Evolutionary conservation across 805 yeast species (phyloP).

Genomic region (Priceomyces castillae): DNA sequence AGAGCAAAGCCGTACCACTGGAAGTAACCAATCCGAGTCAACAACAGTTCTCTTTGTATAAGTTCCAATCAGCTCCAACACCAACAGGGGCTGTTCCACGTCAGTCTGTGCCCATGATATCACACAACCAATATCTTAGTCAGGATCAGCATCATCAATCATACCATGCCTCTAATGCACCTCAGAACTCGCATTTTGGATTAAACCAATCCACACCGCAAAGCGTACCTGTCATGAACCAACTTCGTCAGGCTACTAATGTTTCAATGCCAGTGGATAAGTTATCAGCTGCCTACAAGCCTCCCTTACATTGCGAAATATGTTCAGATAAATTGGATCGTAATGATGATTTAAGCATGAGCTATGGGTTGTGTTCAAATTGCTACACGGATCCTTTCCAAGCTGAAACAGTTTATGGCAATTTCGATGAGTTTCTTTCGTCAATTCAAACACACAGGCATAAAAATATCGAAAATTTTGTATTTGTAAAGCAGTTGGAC

Average conservation of each 20-base stretch:
- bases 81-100: constrained; percentile 5
- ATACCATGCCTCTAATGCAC: not conserved
- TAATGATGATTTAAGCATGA: constrained; percentile 22
- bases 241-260: constrained; percentile 15
- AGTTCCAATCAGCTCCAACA: constrained; percentile 8
- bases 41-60: constrained; percentile 11
- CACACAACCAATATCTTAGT: not conserved
- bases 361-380: constrained; percentile 25
- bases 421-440: constrained; percentile 27
- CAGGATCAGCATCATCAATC: not conserved
- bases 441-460: constrained; percentile 14
- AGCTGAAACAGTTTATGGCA: constrained; percentile 23
- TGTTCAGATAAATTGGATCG: constrained; percentile 23
- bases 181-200: not conserved
- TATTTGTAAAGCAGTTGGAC: constrained; percentile 22
- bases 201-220: not conserved
- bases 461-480: constrained; percentile 14
- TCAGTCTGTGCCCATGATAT: constrained; percentile 4
- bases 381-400: constrained; percentile 32
- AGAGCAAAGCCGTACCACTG: not conserved
- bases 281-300: constrained; percentile 5
- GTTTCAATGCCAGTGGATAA: constrained; percentile 14
- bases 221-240: not conserved
- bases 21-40: constrained; percentile 6
- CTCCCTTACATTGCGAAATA: constrained; percentile 23